Evolutionary conservation across 164 flowering plant species (phyloP).

Genomic region (Chimonanthus salicifolius): DNA sequence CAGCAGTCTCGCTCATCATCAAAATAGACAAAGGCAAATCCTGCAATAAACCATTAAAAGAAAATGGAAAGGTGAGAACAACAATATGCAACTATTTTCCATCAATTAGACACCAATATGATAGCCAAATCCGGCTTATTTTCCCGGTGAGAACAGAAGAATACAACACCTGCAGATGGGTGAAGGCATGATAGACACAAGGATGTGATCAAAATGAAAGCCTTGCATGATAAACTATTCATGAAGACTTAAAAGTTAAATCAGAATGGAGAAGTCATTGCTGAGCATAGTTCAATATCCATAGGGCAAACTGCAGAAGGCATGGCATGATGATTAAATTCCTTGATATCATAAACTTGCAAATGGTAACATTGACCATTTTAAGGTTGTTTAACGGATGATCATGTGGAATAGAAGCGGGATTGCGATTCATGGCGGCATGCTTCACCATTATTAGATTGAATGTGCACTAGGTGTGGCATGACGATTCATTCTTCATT

Average conservation of each 20-base stretch:
- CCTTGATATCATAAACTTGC: conserved; percentile 46
- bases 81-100: background rate
- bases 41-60: conserved; percentile 31
- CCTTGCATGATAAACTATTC: conserved; percentile 1
- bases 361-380: conserved; percentile 46
- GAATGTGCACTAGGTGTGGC: background rate
- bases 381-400: conserved; percentile 44
- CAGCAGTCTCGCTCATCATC: conserved; percentile 95
- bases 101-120: background rate
- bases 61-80: background rate
- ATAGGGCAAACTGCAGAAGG: conserved; percentile 55
- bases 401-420: conserved; percentile 44
- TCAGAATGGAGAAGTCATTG: conserved; percentile 44
- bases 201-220: conserved; percentile 2
- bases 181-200: conserved; percentile 61
- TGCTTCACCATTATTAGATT: conserved; percentile 14
- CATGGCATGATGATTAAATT: conserved; percentile 49
- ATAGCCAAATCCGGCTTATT: conserved; percentile 25
- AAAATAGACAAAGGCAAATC: conserved; percentile 95
- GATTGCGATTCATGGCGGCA: conserved; percentile 52
- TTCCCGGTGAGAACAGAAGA: conserved; percentile 32
- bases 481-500: conserved; percentile 2
- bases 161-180: conserved; percentile 81
- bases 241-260: conserved; percentile 1
- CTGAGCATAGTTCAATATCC: conserved; percentile 69